Evolutionary conservation across 495 filamentous ascomycete species (phyloP).

Genomic region (Neurospora sp.): DNA sequence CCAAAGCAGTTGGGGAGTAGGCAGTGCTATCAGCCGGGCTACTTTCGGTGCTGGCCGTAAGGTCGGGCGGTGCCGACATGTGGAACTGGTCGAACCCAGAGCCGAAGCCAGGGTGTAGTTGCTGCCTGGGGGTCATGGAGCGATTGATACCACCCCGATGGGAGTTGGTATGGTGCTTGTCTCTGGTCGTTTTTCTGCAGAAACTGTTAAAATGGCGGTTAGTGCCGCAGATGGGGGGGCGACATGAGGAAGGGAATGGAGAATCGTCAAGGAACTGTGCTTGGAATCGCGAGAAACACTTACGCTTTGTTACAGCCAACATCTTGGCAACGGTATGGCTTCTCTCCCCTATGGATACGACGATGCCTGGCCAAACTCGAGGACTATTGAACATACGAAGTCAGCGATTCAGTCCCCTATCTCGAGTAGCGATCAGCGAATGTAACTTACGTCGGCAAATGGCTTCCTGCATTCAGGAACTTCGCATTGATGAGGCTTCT

Average conservation of each 20-base stretch:
- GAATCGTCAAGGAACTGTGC: not conserved
- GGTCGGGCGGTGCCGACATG: constrained; percentile 21
- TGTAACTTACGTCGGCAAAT: constrained; percentile 68
- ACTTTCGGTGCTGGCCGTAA: constrained; percentile 30
- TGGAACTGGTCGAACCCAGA: constrained; percentile 11
- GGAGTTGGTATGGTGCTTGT: constrained; percentile 65
- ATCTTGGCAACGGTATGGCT: constrained; percentile 73
- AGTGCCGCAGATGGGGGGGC: constrained; percentile 13
- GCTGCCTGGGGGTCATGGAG: constrained; percentile 36
- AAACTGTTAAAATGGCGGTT: constrained; percentile 46
- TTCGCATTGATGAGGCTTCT: constrained; percentile 81
- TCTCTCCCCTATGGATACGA: constrained; percentile 75
- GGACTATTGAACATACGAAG: constrained; percentile 43
- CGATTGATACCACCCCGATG: constrained; percentile 53
- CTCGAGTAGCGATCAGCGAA: not conserved
- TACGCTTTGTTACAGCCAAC: constrained; percentile 76
- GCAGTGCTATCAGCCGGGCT: constrained; percentile 21
- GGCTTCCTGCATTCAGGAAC: constrained; percentile 71
- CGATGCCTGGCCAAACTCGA: constrained; percentile 81
- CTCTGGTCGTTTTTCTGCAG: constrained; percentile 80
- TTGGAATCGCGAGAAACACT: constrained; percentile 5
- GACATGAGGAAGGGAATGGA: not conserved
- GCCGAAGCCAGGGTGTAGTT: constrained; percentile 15
- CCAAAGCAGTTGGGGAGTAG: constrained; percentile 29
- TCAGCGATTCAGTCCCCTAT: constrained; percentile 22